phyloP scores from a whole-genome alignment of 2,329 filamentous ascomycete species.

The Penicillium glabrum region DNA sequence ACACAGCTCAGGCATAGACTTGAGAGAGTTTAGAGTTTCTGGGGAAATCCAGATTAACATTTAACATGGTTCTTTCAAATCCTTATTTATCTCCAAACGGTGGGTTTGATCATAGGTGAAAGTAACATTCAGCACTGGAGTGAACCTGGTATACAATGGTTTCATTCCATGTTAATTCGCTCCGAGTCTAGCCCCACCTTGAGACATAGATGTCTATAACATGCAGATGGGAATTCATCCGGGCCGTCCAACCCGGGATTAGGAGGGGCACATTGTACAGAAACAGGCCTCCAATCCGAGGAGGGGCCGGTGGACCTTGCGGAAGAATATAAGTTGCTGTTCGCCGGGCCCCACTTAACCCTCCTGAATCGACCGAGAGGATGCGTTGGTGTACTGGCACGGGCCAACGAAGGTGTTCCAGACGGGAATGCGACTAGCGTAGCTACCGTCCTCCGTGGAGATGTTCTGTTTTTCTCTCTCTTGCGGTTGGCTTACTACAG shows the following conservation, averaged over 20 bases:
- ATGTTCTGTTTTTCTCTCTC: neutral
- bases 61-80: neutral
- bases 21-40: neutral
- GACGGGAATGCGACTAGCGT: conserved; percentile 7
- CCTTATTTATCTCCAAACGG: neutral
- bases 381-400: conserved; percentile 21
- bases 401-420: conserved; percentile 9
- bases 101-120: neutral
- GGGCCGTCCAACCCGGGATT: neutral
- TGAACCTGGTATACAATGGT: neutral
- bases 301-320: conserved; percentile 15
- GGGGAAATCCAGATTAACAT: conserved; percentile 5
- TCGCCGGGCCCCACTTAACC: conserved; percentile 14
- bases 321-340: conserved; percentile 13
- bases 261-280: conserved; percentile 1
- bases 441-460: neutral
- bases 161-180: neutral
- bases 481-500: neutral
- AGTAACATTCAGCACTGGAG: neutral
- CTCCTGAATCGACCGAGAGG: conserved; percentile 25
- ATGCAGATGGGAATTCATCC: neutral
- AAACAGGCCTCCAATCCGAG: conserved; percentile 5
- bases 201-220: neutral
- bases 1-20: neutral
- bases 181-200: neutral